Conservation (phyloP, 2,329 filamentous ascomycete genomes). For the Neoarthrinium moseri region DNA sequence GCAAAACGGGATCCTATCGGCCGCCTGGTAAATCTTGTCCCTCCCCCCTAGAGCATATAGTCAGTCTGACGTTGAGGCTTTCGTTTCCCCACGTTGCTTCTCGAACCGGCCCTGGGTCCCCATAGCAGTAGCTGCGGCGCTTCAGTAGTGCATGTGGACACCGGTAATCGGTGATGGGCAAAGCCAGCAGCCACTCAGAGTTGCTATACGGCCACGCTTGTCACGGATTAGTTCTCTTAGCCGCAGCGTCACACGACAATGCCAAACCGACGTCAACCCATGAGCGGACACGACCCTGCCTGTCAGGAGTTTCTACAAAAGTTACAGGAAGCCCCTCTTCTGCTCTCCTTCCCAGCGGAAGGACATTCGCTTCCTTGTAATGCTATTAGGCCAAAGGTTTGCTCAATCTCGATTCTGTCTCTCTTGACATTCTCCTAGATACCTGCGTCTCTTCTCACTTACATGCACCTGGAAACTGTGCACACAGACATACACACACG, state of each 20-base stretch:
- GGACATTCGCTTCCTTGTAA: neutral
- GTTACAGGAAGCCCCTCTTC: neutral
- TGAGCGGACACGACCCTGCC: neutral
- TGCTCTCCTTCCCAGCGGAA: neutral
- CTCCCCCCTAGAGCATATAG: too few relatives aligned
- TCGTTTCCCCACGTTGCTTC: slow-evolving; percentile 6
- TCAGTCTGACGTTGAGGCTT: slow-evolving; percentile 11
- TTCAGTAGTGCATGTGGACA: neutral
- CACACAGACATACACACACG: neutral
- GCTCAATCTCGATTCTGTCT: slow-evolving; percentile 3
- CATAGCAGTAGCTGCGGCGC: neutral
- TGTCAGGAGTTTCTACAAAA: neutral
- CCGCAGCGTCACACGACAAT: slow-evolving; percentile 5
- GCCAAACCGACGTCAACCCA: slow-evolving; percentile 5
- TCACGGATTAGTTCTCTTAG: neutral
- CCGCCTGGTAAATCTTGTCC: too few relatives aligned
- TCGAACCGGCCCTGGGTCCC: too few relatives aligned
- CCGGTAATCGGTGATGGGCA: slow-evolving; percentile 6
- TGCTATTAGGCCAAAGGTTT: slow-evolving; percentile 13
- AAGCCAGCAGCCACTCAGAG: neutral
- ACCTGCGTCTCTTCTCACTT: neutral
- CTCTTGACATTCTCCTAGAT: neutral
- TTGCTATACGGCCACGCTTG: neutral
- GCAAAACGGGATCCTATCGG: too few relatives aligned
- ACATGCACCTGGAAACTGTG: neutral